Evolutionary conservation across 148 eudicot species (phyloP).

Genomic region (Rhododendron kiyosumense): DNA sequence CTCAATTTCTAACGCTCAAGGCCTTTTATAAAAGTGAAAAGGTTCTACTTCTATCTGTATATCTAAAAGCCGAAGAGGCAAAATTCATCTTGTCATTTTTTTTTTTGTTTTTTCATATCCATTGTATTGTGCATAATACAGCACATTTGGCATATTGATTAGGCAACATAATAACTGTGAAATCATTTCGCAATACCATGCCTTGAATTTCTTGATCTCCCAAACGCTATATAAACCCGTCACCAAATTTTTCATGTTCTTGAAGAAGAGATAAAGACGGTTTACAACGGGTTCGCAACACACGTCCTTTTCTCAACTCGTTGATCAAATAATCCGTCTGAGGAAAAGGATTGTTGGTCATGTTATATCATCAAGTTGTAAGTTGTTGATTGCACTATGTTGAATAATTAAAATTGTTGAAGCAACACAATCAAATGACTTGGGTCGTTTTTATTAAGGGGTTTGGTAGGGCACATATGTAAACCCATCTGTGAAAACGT

Average conservation of each 20-base stretch:
- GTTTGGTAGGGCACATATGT: too few species aligned
- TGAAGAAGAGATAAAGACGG: neutral
- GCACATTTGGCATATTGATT: too few species aligned
- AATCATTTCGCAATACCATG: neutral
- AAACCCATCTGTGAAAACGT: too few species aligned
- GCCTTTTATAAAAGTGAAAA: too few species aligned
- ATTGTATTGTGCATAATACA: too few species aligned
- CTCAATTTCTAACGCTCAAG: neutral
- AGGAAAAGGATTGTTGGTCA: neutral
- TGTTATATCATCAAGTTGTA: neutral
- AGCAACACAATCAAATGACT: neutral
- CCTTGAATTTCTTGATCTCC: neutral
- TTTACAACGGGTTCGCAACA: neutral
- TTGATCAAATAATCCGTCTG: neutral
- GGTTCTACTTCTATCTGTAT: neutral
- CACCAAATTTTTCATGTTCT: neutral
- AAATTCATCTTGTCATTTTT: too few species aligned
- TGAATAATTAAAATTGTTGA: neutral
- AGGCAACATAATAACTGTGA: too few species aligned
- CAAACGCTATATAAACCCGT: neutral
- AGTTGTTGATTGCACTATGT: neutral
- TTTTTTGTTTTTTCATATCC: too few species aligned
- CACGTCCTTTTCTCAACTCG: neutral
- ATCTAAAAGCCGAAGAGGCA: neutral
- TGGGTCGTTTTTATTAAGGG: too few species aligned